Evolutionary conservation across 768 basidiomycete genomes (phyloP).

Genomic region (Phallus indusiatus): DNA sequence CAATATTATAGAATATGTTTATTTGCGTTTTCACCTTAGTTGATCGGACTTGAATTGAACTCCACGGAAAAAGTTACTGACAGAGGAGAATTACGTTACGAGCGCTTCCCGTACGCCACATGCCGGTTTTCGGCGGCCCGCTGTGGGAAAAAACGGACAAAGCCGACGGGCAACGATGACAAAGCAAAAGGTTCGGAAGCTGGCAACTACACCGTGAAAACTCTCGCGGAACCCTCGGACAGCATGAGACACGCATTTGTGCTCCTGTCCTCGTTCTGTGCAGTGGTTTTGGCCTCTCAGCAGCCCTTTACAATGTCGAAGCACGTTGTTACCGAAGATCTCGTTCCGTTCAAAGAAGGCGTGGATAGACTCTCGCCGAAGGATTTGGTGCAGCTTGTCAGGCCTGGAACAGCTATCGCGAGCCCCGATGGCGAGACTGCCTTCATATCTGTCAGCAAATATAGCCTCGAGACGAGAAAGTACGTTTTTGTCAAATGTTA

Average conservation of each 20-base stretch:
- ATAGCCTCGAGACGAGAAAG: conserved; percentile 67
- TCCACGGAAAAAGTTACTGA: too few species aligned
- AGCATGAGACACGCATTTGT: neutral
- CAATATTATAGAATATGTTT: too few species aligned
- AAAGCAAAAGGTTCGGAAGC: too few species aligned
- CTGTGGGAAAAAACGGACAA: too few species aligned
- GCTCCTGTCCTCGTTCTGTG: neutral
- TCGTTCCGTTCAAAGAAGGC: conserved; percentile 45
- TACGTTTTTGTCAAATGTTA: conserved; percentile 26
- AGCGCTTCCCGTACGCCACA: too few species aligned
- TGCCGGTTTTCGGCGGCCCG: too few species aligned
- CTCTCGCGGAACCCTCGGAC: neutral
- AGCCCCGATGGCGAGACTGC: conserved; percentile 63
- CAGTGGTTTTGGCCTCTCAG: conserved; percentile 2
- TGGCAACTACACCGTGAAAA: neutral
- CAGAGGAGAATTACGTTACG: too few species aligned
- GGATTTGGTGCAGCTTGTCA: conserved; percentile 57
- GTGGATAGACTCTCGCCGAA: conserved; percentile 57
- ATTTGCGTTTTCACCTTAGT: too few species aligned
- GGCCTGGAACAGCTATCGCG: conserved; percentile 58
- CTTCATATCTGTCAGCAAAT: conserved; percentile 55
- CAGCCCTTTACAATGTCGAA: neutral
- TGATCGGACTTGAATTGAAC: too few species aligned
- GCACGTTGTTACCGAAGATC: neutral
- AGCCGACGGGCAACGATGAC: too few species aligned